phyloP scores from a whole-genome alignment of 2,329 filamentous ascomycete genomes.

The Cytospora mali region DNA sequence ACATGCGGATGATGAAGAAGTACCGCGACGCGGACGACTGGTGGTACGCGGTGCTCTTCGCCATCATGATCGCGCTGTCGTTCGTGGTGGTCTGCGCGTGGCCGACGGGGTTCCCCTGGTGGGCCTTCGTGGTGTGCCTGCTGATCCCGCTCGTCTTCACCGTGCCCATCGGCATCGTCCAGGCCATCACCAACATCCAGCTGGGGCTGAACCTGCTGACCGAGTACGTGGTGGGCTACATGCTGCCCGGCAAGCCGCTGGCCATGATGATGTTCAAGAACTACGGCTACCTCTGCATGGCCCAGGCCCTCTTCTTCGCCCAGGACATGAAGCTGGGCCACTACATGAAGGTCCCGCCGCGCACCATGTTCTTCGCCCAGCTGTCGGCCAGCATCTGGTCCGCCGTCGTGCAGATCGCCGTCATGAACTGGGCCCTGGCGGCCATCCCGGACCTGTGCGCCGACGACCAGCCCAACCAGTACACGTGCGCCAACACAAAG shows the following conservation, averaged over 20 bases:
- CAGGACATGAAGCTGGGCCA: slow-evolving; percentile 70
- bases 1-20: slow-evolving; percentile 65
- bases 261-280: slow-evolving; percentile 81
- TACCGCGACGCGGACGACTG: slow-evolving; percentile 61
- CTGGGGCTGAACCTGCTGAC: slow-evolving; percentile 71
- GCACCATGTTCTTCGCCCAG: slow-evolving; percentile 64
- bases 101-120: slow-evolving; percentile 60
- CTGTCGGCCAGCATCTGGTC: slow-evolving; percentile 63
- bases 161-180: slow-evolving; percentile 63
- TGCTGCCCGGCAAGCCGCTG: slow-evolving; percentile 69
- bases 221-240: slow-evolving; percentile 74
- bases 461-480: slow-evolving; percentile 54
- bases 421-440: slow-evolving; percentile 67
- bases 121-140: slow-evolving; percentile 61
- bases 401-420: slow-evolving; percentile 62
- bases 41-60: slow-evolving; percentile 58
- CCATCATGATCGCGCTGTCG: slow-evolving; percentile 56
- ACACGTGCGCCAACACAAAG: slow-evolving; percentile 57
- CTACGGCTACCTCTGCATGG: slow-evolving; percentile 71
- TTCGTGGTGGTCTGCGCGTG: slow-evolving; percentile 58
- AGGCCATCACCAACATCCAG: slow-evolving; percentile 64
- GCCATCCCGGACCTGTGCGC: slow-evolving; percentile 65
- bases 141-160: slow-evolving; percentile 60
- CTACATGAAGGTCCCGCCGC: slow-evolving; percentile 68
- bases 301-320: slow-evolving; percentile 65